These are phyloP conservation scores for Onygena corvina DNA, from an alignment of 2,329 filamentous ascomycete genomes.

Conservation along the genomic window DNA sequence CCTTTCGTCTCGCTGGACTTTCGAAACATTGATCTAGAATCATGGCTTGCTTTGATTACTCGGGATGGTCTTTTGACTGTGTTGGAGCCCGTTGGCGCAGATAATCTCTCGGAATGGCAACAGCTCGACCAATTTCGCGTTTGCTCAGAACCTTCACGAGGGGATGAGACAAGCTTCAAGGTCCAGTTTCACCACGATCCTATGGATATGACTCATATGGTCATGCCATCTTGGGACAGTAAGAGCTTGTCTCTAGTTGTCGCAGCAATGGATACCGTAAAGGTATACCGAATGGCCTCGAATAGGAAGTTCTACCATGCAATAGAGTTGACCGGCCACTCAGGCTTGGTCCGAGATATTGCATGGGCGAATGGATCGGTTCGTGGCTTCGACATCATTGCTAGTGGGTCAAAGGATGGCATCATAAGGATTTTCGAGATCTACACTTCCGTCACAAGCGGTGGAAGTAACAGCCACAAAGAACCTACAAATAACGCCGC, in stretches of 20 bases:
- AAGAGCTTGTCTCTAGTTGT: constrained; percentile 74
- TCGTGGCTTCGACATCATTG: constrained; percentile 77
- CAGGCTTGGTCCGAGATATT: constrained; percentile 69
- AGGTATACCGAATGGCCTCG: constrained; percentile 65
- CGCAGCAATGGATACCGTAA: constrained; percentile 70
- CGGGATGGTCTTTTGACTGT: constrained; percentile 69
- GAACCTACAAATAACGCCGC: constrained; percentile 19
- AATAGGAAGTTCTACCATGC: constrained; percentile 75
- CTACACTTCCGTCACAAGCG: constrained; percentile 27
- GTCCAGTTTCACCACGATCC: constrained; percentile 82
- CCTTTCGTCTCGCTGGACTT: constrained; percentile 71
- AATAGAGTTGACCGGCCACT: constrained; percentile 60
- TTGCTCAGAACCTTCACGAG: constrained; percentile 56
- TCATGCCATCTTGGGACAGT: constrained; percentile 67
- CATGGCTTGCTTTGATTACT: constrained; percentile 73
- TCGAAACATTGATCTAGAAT: constrained; percentile 71
- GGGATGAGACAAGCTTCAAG: constrained; percentile 76
- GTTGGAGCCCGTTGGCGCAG: constrained; percentile 74
- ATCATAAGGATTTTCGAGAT: constrained; percentile 73
- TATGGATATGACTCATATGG: constrained; percentile 55
- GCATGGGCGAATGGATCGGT: constrained; percentile 90
- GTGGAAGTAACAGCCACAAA: constrained; percentile 20
- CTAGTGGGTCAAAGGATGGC: constrained; percentile 86
- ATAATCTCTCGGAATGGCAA: constrained; percentile 65
- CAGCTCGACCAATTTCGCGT: constrained; percentile 66